A percentile compares a stretch with the other conserved stretches of the same genome.
Conservation (phyloP, 1,284 basidiomycete species). For the Cryptococcus maquisensis region DNA sequence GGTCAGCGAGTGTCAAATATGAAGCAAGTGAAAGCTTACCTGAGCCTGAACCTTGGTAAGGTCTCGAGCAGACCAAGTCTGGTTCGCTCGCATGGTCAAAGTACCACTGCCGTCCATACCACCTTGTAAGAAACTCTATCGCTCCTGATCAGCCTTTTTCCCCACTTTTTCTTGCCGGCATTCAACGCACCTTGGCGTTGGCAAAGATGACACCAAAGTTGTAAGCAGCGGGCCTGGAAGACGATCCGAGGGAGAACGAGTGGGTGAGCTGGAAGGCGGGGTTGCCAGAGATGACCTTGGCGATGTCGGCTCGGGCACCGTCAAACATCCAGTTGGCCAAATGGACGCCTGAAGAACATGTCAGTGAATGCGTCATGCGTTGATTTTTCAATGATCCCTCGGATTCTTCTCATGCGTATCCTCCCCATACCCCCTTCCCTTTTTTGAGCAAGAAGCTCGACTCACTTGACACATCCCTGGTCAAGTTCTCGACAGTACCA, state of each 20-base stretch:
- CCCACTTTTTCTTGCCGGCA: not conserved
- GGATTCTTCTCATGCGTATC: not conserved
- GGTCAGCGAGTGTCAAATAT: slow-evolving; percentile 16
- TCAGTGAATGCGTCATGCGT: too few species aligned
- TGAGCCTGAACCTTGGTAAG: slow-evolving; percentile 87
- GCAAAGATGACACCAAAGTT: slow-evolving; percentile 94
- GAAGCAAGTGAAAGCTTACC: slow-evolving; percentile 52
- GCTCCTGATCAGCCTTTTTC: not conserved
- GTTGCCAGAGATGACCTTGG: slow-evolving; percentile 87
- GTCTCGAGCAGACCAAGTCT: slow-evolving; percentile 74
- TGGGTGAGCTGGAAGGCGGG: slow-evolving; percentile 98
- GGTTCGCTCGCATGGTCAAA: slow-evolving; percentile 83
- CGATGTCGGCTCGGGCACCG: slow-evolving; percentile 90
- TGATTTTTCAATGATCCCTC: too few species aligned
- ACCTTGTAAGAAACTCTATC: slow-evolving; percentile 87
- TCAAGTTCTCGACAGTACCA: slow-evolving; percentile 82
- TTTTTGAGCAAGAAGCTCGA: slow-evolving; percentile 1
- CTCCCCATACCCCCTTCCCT: not conserved
- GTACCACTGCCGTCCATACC: slow-evolving; percentile 89
- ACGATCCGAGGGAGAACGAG: slow-evolving; percentile 64
- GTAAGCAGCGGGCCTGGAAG: slow-evolving; percentile 71
- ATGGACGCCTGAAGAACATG: slow-evolving; percentile 64
- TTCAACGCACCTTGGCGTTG: slow-evolving; percentile 63
- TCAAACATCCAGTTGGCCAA: slow-evolving; percentile 95
- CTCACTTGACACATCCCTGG: slow-evolving; percentile 83